Base-by-base conservation (phyloP, 805 yeast species). In the Danielia reshetovae region DNA sequence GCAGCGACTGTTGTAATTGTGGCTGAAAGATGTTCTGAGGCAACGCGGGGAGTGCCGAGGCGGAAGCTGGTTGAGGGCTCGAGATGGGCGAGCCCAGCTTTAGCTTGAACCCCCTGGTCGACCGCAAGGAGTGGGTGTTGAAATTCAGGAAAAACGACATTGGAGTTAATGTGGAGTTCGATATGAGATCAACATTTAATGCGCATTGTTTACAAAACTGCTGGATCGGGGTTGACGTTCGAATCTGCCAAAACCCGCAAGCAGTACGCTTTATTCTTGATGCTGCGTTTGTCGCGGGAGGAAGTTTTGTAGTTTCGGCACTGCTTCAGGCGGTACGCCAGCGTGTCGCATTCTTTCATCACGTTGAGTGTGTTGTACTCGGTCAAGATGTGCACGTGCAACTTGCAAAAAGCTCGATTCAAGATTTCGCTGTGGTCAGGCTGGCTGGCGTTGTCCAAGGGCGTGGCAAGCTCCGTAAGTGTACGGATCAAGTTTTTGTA, bases 101-200 rank as follows among this genome's bases (percentile, higher is more conserved):
- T 39, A 66, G 49, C 43, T 65, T 66, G 48, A 67, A 67, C 10
- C 72, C 72, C 33, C 72, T 51, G 4, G 72, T 65, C 7, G 71
- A 50, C 29, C 65, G 54, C 38, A 67, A 55, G 17, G 68, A 51
- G 38, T 66, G 73, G 1, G 71, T 58, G 45, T 67, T 67, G 57
- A 67, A 65, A 49, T 66, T 67, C 40, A 56, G 69, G 41, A 67
- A 65, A 43, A 66, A 62, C 2, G 72, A 53, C 70, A 62, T 62
- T 29, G 15, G 43, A 22, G 15, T n/a, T n/a, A n/a, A n/a, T n/a
- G n/a, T n/a, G n/a, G n/a, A n/a, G n/a, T n/a, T n/a, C n/a, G n/a
- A n/a, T n/a, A n/a, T n/a, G n/a, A n/a, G n/a, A n/a, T n/a, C n/a
- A n/a, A n/a, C n/a, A n/a, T n/a, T n/a, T n/a, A n/a, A n/a, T n/a